phyloP scores from a whole-genome alignment of 495 filamentous ascomycete species.

The Penicillium angulare region DNA sequence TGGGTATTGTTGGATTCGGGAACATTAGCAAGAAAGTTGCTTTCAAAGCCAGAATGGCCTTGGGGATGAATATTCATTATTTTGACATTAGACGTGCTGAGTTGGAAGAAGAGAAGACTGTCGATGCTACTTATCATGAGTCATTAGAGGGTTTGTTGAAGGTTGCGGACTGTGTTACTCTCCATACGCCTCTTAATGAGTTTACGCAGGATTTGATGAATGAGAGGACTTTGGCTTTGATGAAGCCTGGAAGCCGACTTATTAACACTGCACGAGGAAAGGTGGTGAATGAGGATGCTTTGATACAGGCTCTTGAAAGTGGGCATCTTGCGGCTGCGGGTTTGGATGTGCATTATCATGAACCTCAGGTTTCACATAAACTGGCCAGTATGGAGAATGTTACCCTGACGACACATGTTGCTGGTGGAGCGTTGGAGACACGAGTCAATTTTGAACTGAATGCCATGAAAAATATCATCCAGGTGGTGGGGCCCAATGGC shows the following conservation, averaged over 20 bases:
- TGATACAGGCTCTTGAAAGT: constrained; percentile 57
- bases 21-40: constrained; percentile 65
- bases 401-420: constrained; percentile 20
- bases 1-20: constrained; percentile 61
- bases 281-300: constrained; percentile 65
- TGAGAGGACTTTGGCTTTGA: constrained; percentile 36
- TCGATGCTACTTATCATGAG: constrained; percentile 46
- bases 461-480: constrained; percentile 19
- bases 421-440: constrained; percentile 15
- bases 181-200: constrained; percentile 56
- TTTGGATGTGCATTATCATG: constrained; percentile 64
- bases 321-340: constrained; percentile 51
- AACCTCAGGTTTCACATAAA: constrained; percentile 33
- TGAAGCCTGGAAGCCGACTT: constrained; percentile 56
- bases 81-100: constrained; percentile 58
- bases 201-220: constrained; percentile 43
- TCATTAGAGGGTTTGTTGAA: constrained; percentile 52
- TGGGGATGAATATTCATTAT: constrained; percentile 66
- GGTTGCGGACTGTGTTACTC: constrained; percentile 56
- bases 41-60: constrained; percentile 48
- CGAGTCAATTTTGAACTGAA: constrained; percentile 21
- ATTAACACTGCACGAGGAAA: constrained; percentile 66
- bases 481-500: constrained; percentile 15
- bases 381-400: constrained; percentile 20
- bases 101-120: constrained; percentile 3